A percentile compares a stretch with the other conserved stretches of the same genome.
Conservation (phyloP, 179 eudicot species). For the Corrigiola litoralis region DNA sequence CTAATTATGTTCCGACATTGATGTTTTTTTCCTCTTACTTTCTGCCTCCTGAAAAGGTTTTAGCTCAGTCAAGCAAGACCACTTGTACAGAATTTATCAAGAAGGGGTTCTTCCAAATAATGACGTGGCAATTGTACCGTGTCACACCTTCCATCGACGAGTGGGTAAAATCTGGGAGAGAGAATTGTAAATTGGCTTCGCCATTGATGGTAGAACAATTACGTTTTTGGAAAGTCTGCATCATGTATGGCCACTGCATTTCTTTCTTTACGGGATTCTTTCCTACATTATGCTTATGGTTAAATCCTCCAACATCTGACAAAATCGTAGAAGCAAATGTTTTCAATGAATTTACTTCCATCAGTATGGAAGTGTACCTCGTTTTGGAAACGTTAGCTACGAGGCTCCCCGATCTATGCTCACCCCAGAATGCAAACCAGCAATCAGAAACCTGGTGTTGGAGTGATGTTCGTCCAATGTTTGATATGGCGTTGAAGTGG, state of each 20-base stretch:
- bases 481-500: constrained; percentile 75
- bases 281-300: constrained; percentile 73
- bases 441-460: constrained; percentile 58
- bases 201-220: constrained; percentile 66
- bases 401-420: constrained; percentile 59
- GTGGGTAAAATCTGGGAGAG: constrained; percentile 62
- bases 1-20: no score
- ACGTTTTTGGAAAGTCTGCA: constrained; percentile 85
- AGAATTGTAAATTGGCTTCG: constrained; percentile 57
- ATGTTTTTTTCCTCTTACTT: background rate
- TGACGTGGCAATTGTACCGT: constrained; percentile 67
- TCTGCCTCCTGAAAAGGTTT: constrained; percentile 37
- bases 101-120: constrained; percentile 53
- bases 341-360: constrained; percentile 59
- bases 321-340: constrained; percentile 43
- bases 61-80: constrained; percentile 62
- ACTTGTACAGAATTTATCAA: constrained; percentile 49
- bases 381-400: constrained; percentile 54
- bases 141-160: constrained; percentile 46
- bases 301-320: constrained; percentile 60
- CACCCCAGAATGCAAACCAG: constrained; percentile 17
- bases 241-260: constrained; percentile 57
- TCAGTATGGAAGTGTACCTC: constrained; percentile 59
- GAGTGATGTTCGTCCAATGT: constrained; percentile 66
- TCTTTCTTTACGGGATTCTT: constrained; percentile 62